A percentile compares a stretch with the other conserved stretches of the same genome.
Evolutionary conservation across 306 rosid genomes (phyloP).

Genomic region (Canavalia gladiata): DNA sequence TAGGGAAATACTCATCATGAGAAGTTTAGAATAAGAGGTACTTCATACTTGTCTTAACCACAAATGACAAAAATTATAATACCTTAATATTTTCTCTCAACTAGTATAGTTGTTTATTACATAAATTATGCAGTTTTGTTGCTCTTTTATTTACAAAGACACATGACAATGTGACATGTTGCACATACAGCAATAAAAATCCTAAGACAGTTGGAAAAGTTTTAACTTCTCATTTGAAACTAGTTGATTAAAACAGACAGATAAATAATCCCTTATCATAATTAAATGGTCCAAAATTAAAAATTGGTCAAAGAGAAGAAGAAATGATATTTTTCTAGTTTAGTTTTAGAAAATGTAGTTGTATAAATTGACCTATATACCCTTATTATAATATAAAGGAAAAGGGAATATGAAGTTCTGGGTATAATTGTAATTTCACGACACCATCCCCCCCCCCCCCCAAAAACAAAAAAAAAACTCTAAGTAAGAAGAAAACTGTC

Average conservation of each 20-base stretch:
- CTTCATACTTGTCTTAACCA: background rate
- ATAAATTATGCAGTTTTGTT: slow-evolving; percentile 3
- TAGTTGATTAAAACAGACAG: background rate
- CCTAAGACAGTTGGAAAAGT: background rate
- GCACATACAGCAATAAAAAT: background rate
- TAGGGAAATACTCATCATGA: background rate
- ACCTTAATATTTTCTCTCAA: background rate
- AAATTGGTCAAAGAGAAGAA: background rate
- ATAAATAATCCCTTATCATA: background rate
- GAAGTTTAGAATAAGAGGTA: slow-evolving; percentile 11
- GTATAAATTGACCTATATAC: background rate
- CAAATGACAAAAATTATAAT: background rate
- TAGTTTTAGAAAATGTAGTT: background rate
- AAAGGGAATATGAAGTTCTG: background rate
- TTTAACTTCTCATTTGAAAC: background rate
- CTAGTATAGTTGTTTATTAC: background rate
- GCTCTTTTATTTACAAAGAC: background rate
- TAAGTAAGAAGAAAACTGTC: background rate
- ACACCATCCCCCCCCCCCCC: background rate
- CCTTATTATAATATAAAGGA: background rate
- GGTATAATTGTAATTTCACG: background rate
- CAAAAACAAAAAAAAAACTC: too few relatives aligned
- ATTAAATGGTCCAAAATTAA: background rate
- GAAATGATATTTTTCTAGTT: background rate
- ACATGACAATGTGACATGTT: background rate